These are phyloP conservation scores for Allium sativum DNA, from an alignment of 106 monocot genomes.

Conservation along the genomic window DNA sequence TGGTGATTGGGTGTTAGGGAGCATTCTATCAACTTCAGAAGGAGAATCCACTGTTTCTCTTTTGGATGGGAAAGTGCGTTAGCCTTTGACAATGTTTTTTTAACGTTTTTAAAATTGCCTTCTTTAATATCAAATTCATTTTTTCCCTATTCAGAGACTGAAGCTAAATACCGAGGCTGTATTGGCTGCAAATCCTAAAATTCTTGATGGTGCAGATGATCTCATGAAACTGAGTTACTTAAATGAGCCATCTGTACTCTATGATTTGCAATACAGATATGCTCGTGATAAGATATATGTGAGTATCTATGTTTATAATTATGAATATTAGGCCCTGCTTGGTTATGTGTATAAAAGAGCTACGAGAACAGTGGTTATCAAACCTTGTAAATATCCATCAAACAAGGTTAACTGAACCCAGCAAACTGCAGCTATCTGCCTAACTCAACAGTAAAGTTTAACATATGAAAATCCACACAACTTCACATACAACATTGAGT, in stretches of 20 bases:
- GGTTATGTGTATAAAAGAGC: no score
- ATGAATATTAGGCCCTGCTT: no score
- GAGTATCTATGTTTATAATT: slow-evolving; percentile 18
- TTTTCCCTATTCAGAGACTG: slow-evolving; percentile 37
- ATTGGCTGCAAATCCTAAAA: slow-evolving; percentile 82
- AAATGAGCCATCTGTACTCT: slow-evolving; percentile 86
- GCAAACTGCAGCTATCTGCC: no score
- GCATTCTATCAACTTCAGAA: slow-evolving; percentile 52
- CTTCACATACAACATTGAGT: no score
- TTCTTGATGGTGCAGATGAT: slow-evolving; percentile 93
- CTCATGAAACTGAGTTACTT: slow-evolving; percentile 98
- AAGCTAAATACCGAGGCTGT: slow-evolving; percentile 55
- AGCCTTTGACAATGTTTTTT: not conserved
- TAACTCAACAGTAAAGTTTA: no score
- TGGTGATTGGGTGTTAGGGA: slow-evolving; percentile 85
- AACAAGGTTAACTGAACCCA: no score
- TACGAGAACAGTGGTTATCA: no score
- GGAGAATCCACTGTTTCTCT: slow-evolving; percentile 53
- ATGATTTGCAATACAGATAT: slow-evolving; percentile 88
- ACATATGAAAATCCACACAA: no score
- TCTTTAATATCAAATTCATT: not conserved
- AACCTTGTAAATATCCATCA: no score
- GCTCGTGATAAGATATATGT: slow-evolving; percentile 82
- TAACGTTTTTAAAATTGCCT: not conserved
- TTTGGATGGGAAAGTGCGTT: slow-evolving; percentile 59